Evolutionary conservation across 1,284 basidiomycete species (phyloP), one percentile per base, ranked within the genome.

Genomic region (Ganoderma meredithae): DNA sequence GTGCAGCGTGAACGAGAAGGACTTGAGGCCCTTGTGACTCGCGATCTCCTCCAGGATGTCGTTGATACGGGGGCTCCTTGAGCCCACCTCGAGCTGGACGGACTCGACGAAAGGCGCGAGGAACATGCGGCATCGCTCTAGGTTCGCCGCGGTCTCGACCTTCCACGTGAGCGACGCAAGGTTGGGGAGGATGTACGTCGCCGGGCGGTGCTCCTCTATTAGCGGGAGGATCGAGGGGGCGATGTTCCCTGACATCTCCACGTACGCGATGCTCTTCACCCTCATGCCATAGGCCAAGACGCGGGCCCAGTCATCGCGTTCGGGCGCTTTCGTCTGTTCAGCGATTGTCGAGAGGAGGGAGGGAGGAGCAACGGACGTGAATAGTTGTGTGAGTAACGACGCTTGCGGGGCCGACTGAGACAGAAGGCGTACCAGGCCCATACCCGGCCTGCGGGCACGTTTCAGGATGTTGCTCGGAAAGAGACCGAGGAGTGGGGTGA

Each of bases 121-220:
- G 83, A 93, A 94, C 67, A 89, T 82, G 44, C 80, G 78, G 75
- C 86, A 87, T 65, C 88, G 85, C 66, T 90, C 88, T 69, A 94
- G 81, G 64, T 86, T 90, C 44, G 85, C 84, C 33, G 86, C 75
- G 8, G 87, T 89, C 73, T 90, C 90, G 53, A 85, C 89, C 74
- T 87, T 90, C 92, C 92, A 94, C 49, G 85, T 84, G 72, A 93
- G 82, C 63, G 88, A 84, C 67, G 85, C 85, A 66, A 94, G 85
- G 77, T 88, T 84, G 31, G 92, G 91, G 63, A 94, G 83, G 58
- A 94, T 85, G 76, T 87, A 88, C 64, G 83, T 80, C 62, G 81
- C 81, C 13, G 92, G 90, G 62, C 88, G 85, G 71, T 83, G 82
- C 70, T 90, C 86, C 69, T 89, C 86, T 65, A 94, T 80, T 68